Percentiles rank a stretch among this genome's conserved stretches.
These are phyloP conservation scores for Candida awuae DNA, from an alignment of 805 yeast genomes.

Conservation along the genomic window DNA sequence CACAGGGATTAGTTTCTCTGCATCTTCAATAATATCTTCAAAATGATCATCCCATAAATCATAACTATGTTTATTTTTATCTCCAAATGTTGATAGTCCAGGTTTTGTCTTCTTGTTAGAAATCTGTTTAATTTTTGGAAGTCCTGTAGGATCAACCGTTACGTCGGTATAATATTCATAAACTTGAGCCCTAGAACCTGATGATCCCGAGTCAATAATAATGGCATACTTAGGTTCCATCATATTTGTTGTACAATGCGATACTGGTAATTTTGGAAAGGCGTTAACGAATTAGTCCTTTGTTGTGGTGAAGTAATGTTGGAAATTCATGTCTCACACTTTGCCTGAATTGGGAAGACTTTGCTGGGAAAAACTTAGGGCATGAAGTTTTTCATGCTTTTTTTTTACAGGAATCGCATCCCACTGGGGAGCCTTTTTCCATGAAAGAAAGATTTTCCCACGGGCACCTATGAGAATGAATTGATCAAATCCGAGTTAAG, in stretches of 20 bases:
- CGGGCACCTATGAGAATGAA: no score
- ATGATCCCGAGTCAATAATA: constrained; percentile 91
- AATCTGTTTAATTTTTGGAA: constrained; percentile 30
- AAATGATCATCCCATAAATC: constrained; percentile 69
- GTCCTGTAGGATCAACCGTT: constrained; percentile 19
- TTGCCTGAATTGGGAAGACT: no score
- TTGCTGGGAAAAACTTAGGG: no score
- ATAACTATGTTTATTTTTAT: constrained; percentile 30
- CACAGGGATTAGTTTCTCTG: constrained; percentile 61
- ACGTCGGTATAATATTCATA: constrained; percentile 58
- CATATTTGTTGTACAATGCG: background rate
- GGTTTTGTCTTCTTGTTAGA: constrained; percentile 76
- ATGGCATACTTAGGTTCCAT: constrained; percentile 55
- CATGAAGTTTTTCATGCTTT: no score
- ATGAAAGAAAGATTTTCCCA: no score
- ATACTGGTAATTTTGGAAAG: background rate
- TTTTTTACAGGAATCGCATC: no score
- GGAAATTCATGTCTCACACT: no score
- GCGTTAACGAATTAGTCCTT: background rate
- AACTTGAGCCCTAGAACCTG: constrained; percentile 84
- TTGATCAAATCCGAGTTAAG: no score
- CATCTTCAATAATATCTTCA: constrained; percentile 55
- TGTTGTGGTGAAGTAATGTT: no score
- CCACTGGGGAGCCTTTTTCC: no score
- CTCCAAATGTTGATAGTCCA: constrained; percentile 69